These are phyloP conservation scores for Penicillium freii DNA, from an alignment of 2,329 filamentous ascomycete species.

Conservation along the genomic window DNA sequence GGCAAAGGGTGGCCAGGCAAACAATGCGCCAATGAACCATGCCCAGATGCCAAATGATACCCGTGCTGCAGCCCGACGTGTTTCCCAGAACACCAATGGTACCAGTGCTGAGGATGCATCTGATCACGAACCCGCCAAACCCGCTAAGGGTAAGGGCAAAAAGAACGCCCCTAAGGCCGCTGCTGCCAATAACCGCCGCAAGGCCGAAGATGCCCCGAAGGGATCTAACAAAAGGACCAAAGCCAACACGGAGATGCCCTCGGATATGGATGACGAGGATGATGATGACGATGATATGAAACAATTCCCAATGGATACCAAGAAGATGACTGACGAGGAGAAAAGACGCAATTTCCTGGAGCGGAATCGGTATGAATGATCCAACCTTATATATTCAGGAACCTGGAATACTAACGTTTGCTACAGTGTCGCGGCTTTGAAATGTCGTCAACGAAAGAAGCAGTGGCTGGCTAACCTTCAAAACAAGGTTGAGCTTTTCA, in stretches of 20 bases:
- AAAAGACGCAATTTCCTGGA: slow-evolving; percentile 98
- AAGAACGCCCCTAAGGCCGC: slow-evolving; percentile 56
- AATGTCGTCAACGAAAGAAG: slow-evolving; percentile 97
- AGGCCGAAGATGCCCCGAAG: slow-evolving; percentile 72
- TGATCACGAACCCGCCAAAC: slow-evolving; percentile 67
- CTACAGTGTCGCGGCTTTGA: slow-evolving; percentile 83
- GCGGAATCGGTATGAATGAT: slow-evolving; percentile 74
- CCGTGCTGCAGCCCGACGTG: slow-evolving; percentile 42
- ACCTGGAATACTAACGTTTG: slow-evolving; percentile 25
- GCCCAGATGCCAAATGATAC: slow-evolving; percentile 42
- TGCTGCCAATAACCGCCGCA: slow-evolving; percentile 67
- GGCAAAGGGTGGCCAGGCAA: slow-evolving; percentile 62
- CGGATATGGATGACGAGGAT: slow-evolving; percentile 53
- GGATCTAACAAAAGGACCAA: slow-evolving; percentile 73
- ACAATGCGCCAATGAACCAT: slow-evolving; percentile 53
- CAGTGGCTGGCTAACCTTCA: slow-evolving; percentile 97
- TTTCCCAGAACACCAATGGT: slow-evolving; percentile 44
- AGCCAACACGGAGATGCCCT: slow-evolving; percentile 47
- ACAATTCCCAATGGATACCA: slow-evolving; percentile 55
- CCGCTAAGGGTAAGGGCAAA: slow-evolving; percentile 68
- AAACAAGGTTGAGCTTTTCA: slow-evolving; percentile 89
- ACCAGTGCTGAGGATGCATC: slow-evolving; percentile 65
- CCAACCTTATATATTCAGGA: not conserved
- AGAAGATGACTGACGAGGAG: slow-evolving; percentile 97
- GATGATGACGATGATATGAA: slow-evolving; percentile 45